A percentile compares a stretch with the other conserved stretches of the same genome.
Conservation (phyloP, 345 rosid species). For the Eutrema heterophyllum region DNA sequence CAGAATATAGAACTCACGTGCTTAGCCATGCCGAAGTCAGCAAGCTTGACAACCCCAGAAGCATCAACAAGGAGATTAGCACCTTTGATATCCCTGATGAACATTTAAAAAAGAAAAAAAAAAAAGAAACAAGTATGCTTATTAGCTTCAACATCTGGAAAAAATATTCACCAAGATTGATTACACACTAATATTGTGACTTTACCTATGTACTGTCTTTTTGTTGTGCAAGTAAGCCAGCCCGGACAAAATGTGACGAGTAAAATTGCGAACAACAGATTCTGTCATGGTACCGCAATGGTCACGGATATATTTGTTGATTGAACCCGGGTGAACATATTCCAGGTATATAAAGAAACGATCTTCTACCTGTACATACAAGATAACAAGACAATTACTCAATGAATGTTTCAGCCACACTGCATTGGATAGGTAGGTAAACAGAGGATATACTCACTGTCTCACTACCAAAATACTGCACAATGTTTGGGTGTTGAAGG, state of each 20-base stretch:
- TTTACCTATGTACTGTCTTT: constrained; percentile 92
- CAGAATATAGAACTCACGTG: constrained; percentile 55
- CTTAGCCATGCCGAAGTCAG: constrained; percentile 98
- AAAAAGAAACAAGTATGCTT: background rate
- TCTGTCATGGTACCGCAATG: constrained; percentile 95
- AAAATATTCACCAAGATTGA: constrained; percentile 1
- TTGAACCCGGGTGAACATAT: constrained; percentile 96
- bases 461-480: constrained; percentile 98
- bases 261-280: constrained; percentile 80
- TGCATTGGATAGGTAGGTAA: background rate
- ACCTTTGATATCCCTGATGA: constrained; percentile 88
- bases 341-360: constrained; percentile 85
- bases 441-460: constrained; percentile 56
- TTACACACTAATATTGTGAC: background rate
- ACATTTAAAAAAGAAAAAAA: constrained; percentile 12
- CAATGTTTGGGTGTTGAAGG: constrained; percentile 91
- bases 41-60: constrained; percentile 89
- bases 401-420: background rate
- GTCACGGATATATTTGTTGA: constrained; percentile 75
- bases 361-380: constrained; percentile 58
- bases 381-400: constrained; percentile 6
- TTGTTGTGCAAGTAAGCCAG: constrained; percentile 80
- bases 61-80: constrained; percentile 98
- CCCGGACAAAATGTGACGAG: constrained; percentile 91
- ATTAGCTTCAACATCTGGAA: constrained; percentile 7